phyloP scores from a whole-genome alignment of 2,329 filamentous ascomycete genomes.

The Calonectria pauciramosa region DNA sequence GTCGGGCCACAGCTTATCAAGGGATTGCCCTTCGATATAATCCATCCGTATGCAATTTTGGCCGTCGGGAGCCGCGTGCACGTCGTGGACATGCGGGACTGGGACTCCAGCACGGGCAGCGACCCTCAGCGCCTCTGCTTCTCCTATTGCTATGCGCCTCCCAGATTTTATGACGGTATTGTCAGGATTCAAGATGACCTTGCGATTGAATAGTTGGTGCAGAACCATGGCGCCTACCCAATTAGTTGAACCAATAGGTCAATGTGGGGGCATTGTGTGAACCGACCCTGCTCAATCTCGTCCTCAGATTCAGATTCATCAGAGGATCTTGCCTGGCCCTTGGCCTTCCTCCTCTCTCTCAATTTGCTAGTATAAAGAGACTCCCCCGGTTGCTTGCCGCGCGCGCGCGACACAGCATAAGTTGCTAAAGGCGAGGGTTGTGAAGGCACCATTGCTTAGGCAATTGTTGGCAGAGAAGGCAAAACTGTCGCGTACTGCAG shows the following conservation, averaged over 20 bases:
- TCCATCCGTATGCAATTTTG: constrained; percentile 40
- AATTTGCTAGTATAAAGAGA: constrained; percentile 31
- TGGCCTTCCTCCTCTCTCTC: constrained; percentile 33
- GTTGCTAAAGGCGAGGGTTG: constrained; percentile 11
- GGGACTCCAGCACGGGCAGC: constrained; percentile 37
- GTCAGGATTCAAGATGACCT: constrained; percentile 38
- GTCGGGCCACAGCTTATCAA: constrained; percentile 44
- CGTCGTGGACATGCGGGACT: constrained; percentile 38
- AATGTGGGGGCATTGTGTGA: background rate
- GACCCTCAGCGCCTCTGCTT: constrained; percentile 44
- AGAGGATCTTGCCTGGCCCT: constrained; percentile 37
- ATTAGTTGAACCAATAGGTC: constrained; percentile 6
- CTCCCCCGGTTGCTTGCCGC: constrained; percentile 32
- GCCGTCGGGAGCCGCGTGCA: constrained; percentile 33
- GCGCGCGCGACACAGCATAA: constrained; percentile 33
- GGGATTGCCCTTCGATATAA: constrained; percentile 43
- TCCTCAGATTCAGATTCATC: constrained; percentile 33
- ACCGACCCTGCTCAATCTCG: constrained; percentile 41
- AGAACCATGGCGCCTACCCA: constrained; percentile 38
- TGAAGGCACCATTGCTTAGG: background rate
- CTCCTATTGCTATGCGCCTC: constrained; percentile 37
- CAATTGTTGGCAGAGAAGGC: background rate
- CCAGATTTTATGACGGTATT: constrained; percentile 46
- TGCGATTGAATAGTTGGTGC: constrained; percentile 38
- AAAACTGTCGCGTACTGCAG: background rate